Evolutionary conservation across 495 filamentous ascomycete genomes (phyloP).

Genomic region (Aspergillus taichungensis): DNA sequence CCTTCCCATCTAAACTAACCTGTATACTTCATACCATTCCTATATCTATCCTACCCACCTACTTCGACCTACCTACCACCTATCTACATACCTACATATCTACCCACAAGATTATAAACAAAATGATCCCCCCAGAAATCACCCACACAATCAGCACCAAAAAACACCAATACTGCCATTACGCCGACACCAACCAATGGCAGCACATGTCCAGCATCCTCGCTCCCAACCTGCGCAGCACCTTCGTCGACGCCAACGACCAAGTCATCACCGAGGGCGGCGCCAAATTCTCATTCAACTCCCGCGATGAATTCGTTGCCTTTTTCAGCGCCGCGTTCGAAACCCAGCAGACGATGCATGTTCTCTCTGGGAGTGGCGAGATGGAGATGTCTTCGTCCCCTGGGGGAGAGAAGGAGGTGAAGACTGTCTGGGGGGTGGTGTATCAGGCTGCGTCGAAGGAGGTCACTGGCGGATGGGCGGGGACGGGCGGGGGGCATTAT

Average conservation of each 20-base stretch:
- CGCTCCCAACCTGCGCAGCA: background rate
- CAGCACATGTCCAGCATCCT: background rate
- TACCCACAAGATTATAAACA: too few species aligned
- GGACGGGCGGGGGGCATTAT: background rate
- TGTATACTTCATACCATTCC: too few species aligned
- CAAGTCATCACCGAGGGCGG: background rate
- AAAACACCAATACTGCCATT: constrained; percentile 3
- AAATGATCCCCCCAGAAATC: background rate
- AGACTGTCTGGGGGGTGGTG: background rate
- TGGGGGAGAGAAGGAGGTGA: background rate
- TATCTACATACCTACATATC: too few species aligned
- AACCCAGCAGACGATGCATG: constrained; percentile 1
- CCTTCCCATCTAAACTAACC: too few species aligned
- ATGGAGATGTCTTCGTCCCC: too few species aligned
- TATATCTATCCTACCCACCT: too few species aligned
- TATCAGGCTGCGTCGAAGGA: background rate
- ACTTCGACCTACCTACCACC: too few species aligned
- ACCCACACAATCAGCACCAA: background rate
- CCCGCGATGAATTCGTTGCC: background rate
- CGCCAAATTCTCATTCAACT: background rate
- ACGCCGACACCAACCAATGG: constrained; percentile 1
- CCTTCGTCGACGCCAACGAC: background rate
- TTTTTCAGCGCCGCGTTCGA: background rate
- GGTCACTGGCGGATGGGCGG: background rate
- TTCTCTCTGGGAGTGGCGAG: background rate